Base-by-base conservation (phyloP, 2,329 filamentous ascomycete genomes). In the Aureobasidium sp. region DNA sequence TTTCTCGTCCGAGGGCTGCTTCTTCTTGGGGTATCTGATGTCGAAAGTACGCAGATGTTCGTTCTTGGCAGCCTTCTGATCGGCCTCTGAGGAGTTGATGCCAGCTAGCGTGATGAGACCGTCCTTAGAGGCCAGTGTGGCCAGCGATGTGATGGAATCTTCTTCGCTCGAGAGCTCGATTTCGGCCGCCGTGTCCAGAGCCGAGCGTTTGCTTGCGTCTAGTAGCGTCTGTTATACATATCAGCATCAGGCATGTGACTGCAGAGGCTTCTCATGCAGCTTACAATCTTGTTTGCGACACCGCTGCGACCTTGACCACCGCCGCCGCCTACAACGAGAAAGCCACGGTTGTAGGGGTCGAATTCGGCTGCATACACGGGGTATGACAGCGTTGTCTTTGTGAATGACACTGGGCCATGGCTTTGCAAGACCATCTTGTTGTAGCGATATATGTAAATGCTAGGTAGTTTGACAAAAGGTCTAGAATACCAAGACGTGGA, bases 361-460 rank as follows among this genome's bases (percentile, higher is more conserved):
- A 96, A 97, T 71, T 91, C 91, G 72, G 91, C 89, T 61, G 88
- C 85, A 74, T 91, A 96, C 63, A 96, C 83, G 53, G 92, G 92
- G 74, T 93, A 97, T 62, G 85, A 84, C 66, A 95, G 83, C 61
- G 85, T 84, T 67, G 85, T 78, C 73, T 85, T 87, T 64, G 87
- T 82, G 66, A 72, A 76, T 59, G 74, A 74, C 7, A 75, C 71
- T 25, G 68, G 64, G 49, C 59, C 59, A 9, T 53, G 42, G 4
- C 29, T 37, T 29, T 55, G 41, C 3, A 61, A 54, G 10, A 61
- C 50, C 59, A 61, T 61, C 41, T 41, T 49, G 55, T 44, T 32
- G 8, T 48, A 48, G 44, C 10, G 16, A 48, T 59, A 49, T 59
- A 49, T 41, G 29, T 21, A 21, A 21, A 13, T 57, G 51, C 13